Evolutionary conservation across 148 eudicot genomes (phyloP).

Genomic region (Rhododendron molle): DNA sequence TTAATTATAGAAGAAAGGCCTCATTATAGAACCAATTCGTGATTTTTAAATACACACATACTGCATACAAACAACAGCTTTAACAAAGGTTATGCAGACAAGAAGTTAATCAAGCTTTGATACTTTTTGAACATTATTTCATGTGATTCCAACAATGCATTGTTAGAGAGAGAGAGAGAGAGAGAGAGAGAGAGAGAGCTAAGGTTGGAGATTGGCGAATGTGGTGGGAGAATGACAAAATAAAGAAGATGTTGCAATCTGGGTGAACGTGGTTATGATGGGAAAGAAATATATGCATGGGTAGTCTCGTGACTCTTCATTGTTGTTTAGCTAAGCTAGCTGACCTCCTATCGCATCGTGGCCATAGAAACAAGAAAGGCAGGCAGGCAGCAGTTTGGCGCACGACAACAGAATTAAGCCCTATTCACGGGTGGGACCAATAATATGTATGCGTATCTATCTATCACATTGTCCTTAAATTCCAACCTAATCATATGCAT

Average conservation of each 20-base stretch:
- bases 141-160: neutral
- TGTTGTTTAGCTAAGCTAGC: slow-evolving; percentile 41
- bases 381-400: slow-evolving; percentile 9
- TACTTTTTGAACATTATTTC: slow-evolving; percentile 1
- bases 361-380: slow-evolving; percentile 8
- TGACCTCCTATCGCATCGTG: slow-evolving; percentile 22
- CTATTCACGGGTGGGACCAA: slow-evolving; percentile 26
- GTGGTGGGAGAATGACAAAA: neutral
- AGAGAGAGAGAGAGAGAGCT: neutral
- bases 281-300: neutral
- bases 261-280: slow-evolving; percentile 17
- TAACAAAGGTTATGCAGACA: neutral
- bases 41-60: neutral
- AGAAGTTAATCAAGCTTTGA: neutral
- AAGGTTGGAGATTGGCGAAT: neutral
- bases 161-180: slow-evolving; percentile 4
- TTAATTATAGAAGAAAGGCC: neutral
- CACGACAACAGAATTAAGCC: slow-evolving; percentile 19
- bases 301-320: slow-evolving; percentile 56
- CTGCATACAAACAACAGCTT: neutral
- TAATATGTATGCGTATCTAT: neutral
- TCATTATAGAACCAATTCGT: neutral
- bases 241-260: neutral
- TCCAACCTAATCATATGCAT: neutral
- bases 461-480: neutral